A percentile compares a stretch with the other conserved stretches of the same genome.
phyloP scores from a whole-genome alignment of 148 eudicot species.

The Vaccinium macrocarpon region DNA sequence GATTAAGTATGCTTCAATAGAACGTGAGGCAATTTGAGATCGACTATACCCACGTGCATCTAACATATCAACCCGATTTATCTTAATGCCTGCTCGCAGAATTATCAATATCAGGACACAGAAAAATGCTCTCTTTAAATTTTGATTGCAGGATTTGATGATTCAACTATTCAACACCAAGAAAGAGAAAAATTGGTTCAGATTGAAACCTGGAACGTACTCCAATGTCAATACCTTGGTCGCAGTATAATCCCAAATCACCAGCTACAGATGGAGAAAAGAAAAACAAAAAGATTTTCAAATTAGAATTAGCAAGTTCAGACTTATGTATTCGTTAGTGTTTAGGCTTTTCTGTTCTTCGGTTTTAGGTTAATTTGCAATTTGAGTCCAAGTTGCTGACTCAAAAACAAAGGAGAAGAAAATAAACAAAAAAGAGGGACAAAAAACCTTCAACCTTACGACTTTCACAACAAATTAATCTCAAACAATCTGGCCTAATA shows the following conservation, averaged over 20 bases:
- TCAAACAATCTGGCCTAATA: neutral
- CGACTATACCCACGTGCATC: constrained; percentile 73
- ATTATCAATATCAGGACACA: constrained; percentile 12
- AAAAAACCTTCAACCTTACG: neutral
- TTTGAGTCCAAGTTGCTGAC: neutral
- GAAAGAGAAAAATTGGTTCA: constrained; percentile 8
- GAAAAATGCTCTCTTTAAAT: constrained; percentile 1
- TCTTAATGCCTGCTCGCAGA: constrained; percentile 64
- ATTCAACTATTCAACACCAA: constrained; percentile 6
- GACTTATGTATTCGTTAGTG: neutral
- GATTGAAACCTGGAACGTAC: constrained; percentile 82
- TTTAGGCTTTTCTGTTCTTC: neutral
- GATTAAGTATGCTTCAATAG: constrained; percentile 92
- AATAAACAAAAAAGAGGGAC: neutral
- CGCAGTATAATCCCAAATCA: constrained; percentile 91
- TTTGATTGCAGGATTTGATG: neutral
- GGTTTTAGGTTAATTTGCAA: neutral
- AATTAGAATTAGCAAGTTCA: constrained; percentile 6
- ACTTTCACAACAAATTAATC: neutral
- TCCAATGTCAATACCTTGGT: constrained; percentile 88
- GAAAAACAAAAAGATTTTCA: neutral
- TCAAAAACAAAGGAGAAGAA: constrained; percentile 10
- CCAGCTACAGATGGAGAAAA: constrained; percentile 42
- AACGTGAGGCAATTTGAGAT: constrained; percentile 74
- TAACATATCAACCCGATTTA: constrained; percentile 65